Evolutionary conservation across 2,329 filamentous ascomycete species (phyloP).

Genomic region (Hysterium pulicare): DNA sequence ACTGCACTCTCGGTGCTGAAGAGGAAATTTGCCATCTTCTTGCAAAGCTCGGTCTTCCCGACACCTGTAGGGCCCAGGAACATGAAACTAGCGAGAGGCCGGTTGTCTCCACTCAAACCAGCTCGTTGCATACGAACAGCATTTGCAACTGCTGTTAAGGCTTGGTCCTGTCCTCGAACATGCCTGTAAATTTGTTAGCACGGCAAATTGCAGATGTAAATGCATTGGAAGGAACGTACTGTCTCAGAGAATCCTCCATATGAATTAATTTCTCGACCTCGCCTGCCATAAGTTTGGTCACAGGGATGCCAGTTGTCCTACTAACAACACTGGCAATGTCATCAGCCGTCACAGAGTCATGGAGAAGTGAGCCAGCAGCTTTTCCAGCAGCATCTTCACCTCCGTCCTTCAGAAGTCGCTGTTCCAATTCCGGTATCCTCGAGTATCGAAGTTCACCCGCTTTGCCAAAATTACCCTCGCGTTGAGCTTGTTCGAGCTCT

Average conservation of each 20-base stretch:
- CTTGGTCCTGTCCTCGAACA: constrained; percentile 93
- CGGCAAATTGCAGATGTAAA: too few species aligned
- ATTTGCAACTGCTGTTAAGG: constrained; percentile 83
- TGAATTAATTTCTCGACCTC: constrained; percentile 92
- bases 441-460: constrained; percentile 91
- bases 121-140: constrained; percentile 92
- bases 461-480: constrained; percentile 81
- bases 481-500: constrained; percentile 82
- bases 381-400: constrained; percentile 42
- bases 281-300: constrained; percentile 86
- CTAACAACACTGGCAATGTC: constrained; percentile 93
- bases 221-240: too few species aligned
- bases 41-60: constrained; percentile 95
- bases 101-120: constrained; percentile 85
- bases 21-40: constrained; percentile 88
- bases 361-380: constrained; percentile 62
- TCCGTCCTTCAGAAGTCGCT: constrained; percentile 74
- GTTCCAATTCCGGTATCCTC: constrained; percentile 76
- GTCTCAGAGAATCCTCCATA: constrained; percentile 86
- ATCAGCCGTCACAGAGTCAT: constrained; percentile 91
- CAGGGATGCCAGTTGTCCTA: constrained; percentile 85
- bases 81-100: constrained; percentile 92
- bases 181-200: too few species aligned
- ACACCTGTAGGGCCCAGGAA: constrained; percentile 96
- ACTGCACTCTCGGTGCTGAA: constrained; percentile 92